Percentiles rank a stretch among this genome's conserved stretches.
Conservation (phyloP, 176 grass and related monocot genomes). For the Chloris gayana region DNA sequence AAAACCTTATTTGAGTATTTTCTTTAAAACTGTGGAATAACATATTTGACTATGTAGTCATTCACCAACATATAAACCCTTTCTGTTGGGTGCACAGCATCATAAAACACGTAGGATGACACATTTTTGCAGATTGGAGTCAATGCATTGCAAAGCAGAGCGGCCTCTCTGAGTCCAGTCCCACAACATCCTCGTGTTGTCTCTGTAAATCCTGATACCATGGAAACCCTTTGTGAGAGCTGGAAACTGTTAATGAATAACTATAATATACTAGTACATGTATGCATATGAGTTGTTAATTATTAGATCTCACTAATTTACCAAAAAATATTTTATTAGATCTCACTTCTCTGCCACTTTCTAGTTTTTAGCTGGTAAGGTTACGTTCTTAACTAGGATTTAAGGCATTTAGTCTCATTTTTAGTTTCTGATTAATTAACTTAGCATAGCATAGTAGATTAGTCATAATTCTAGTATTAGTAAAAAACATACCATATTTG, state of each 20-base stretch:
- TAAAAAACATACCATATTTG: slow-evolving; percentile 58
- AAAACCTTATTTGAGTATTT: slow-evolving; percentile 34
- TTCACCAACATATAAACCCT: slow-evolving; percentile 69
- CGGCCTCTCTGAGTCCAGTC: slow-evolving; percentile 71
- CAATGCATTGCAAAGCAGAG: slow-evolving; percentile 60
- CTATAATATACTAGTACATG: neutral
- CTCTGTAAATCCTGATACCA: slow-evolving; percentile 69
- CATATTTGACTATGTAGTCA: slow-evolving; percentile 59
- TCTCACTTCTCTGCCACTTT: slow-evolving; percentile 1
- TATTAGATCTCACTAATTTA: too few species aligned
- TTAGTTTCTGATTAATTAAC: neutral
- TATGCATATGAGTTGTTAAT: slow-evolving; percentile 6
- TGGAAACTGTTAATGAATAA: slow-evolving; percentile 3
- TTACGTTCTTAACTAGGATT: neutral
- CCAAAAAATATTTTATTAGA: too few species aligned
- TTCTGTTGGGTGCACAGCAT: slow-evolving; percentile 82
- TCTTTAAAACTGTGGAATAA: slow-evolving; percentile 51
- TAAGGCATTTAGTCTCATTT: neutral
- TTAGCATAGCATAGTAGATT: neutral
- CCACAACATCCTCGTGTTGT: slow-evolving; percentile 70
- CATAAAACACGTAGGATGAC: slow-evolving; percentile 71
- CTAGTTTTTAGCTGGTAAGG: neutral
- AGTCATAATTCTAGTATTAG: slow-evolving; percentile 7
- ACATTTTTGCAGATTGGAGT: slow-evolving; percentile 66
- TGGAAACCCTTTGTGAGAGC: slow-evolving; percentile 29